phyloP scores from a whole-genome alignment of 1,284 basidiomycete species.

The Veloporphyrellus conicus region DNA sequence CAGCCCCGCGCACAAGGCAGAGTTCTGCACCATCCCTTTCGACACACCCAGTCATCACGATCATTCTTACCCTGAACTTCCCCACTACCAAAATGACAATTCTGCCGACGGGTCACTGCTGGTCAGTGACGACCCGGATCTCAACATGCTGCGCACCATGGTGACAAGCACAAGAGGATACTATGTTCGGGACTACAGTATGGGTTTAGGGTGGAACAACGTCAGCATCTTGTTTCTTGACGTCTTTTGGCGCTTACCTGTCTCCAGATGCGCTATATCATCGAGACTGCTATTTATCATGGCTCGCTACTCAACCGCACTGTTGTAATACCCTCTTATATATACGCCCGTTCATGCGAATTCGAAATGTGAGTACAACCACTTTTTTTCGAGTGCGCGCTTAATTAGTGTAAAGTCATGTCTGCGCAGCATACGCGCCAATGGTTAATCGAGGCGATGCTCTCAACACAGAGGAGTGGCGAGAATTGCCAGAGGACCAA shows the following conservation, averaged over 20 bases:
- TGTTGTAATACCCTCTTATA: conserved; percentile 36
- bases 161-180: conserved; percentile 26
- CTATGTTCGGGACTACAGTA: conserved; percentile 33
- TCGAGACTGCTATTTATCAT: conserved; percentile 40
- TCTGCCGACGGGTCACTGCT: conserved; percentile 9
- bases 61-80: background rate
- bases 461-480: conserved; percentile 40
- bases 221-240: conserved; percentile 13
- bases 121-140: conserved; percentile 20
- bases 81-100: background rate
- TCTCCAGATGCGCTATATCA: conserved; percentile 38
- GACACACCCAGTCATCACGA: background rate
- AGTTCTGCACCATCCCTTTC: conserved; percentile 22
- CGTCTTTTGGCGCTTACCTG: conserved; percentile 8
- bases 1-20: conserved; percentile 12
- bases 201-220: conserved; percentile 35
- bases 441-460: conserved; percentile 44
- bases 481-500: conserved; percentile 37
- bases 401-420: conserved; percentile 15
- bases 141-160: conserved; percentile 21
- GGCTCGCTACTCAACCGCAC: conserved; percentile 38
- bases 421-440: conserved; percentile 34
- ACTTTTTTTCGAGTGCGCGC: background rate
- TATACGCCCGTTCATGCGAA: conserved; percentile 42
- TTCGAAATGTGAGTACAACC: conserved; percentile 29